Evolutionary conservation across 208 protist genomes (phyloP).

Genomic region (Entamoeba dispar): DNA sequence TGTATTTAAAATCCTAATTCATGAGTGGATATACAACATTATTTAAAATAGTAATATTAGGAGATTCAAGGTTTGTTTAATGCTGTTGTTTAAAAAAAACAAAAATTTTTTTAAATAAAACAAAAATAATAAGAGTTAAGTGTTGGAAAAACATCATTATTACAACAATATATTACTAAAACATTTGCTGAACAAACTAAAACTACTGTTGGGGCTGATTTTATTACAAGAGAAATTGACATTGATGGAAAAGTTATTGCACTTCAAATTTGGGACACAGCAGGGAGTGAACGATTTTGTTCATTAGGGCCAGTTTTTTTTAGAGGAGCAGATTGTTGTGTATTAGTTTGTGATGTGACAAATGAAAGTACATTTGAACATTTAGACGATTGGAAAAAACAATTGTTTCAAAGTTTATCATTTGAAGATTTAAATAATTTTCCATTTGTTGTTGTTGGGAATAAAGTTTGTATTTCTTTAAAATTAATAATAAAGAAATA

Average conservation of each 20-base stretch:
- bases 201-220: constrained; percentile 44
- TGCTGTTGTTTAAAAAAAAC: too few species aligned
- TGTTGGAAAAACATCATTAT: constrained; percentile 1
- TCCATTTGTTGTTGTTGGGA: constrained; percentile 36
- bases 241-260: constrained; percentile 24
- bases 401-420: constrained; percentile 9
- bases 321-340: constrained; percentile 81
- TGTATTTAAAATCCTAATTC: too few species aligned
- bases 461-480: constrained; percentile 27
- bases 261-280: constrained; percentile 46
- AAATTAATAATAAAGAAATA: too few species aligned
- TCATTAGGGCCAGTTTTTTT: constrained; percentile 90
- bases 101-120: too few species aligned
- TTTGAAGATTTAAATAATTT: constrained; percentile 21
- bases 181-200: background rate
- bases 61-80: background rate
- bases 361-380: constrained; percentile 23
- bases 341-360: constrained; percentile 56
- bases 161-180: background rate
- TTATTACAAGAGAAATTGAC: constrained; percentile 34
- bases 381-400: constrained; percentile 29
- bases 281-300: constrained; percentile 90
- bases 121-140: background rate
- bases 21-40: background rate
- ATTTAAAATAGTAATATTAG: background rate